Evolutionary conservation across 495 filamentous ascomycete genomes (phyloP), one percentile per base, ranked within the genome.

Genomic region (Stereocaulon alpinum): DNA sequence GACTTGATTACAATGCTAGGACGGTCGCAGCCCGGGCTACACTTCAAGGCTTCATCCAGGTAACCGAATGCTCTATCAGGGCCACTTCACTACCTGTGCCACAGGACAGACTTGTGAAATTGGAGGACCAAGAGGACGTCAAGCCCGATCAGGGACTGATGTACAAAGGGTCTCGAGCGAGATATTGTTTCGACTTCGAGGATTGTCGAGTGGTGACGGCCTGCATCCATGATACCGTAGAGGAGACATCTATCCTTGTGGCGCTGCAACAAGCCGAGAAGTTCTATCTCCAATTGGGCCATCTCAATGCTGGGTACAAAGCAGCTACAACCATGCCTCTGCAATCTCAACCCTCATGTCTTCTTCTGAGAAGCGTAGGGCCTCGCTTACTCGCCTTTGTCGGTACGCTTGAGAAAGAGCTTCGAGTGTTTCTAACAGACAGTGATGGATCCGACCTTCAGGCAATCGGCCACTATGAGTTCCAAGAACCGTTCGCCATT

Each of bases 11-110:
- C 27, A 68, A 71, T 11, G 74, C 75, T 2, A 75, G 77, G 49
- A 87, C 85, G 0, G 62, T 88, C n/a, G 76, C 80, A n/a, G 74
- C 77, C 37, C 73, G 73, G 11, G 69, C 66, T 42, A 73, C 76
- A 27, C 44, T 66, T 56, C 55, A 63, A 40, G 70, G 73, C 52
- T 65, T 62, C 29, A 61, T 86, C 11, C 85, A 87, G 63, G 67
- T 87, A 20, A 86, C 84, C 24, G 56, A 59, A 30, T 29, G n/a
- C 22, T 59, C 56, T 4, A 40, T 59, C 4, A 40, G 34, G 45
- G 24, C 40, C 17, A 59, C 34, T 44, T 24, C 6, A 11, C 55
- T 47, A n/a, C 9, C 12, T 50, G 18, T 43, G 34, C 37, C 17
- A 20, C 27, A 41, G 18, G 47, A 43, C 17, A n/a, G 14, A 30